Evolutionary conservation across 495 filamentous ascomycete genomes (phyloP).

Genomic region (Podospora pseudocomata): DNA sequence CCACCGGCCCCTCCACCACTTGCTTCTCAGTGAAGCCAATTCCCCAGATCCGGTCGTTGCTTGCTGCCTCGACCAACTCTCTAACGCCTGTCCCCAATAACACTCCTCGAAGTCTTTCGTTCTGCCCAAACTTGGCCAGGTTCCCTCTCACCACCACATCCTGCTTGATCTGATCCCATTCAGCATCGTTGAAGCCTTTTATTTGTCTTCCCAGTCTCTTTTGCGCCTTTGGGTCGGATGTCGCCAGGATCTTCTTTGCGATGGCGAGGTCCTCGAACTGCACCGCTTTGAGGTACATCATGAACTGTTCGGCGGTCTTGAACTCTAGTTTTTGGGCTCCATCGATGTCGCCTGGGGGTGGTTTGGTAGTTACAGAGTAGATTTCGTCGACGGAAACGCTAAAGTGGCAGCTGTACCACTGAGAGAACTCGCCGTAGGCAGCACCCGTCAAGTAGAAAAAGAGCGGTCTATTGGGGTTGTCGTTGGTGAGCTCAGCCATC

Average conservation of each 20-base stretch:
- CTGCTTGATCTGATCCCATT: constrained; percentile 32
- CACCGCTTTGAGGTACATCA: constrained; percentile 39
- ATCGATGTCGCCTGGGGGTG: not conserved
- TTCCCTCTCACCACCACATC: constrained; percentile 31
- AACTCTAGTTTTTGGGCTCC: constrained; percentile 27
- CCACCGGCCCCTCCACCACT: constrained; percentile 20
- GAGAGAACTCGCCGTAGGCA: constrained; percentile 31
- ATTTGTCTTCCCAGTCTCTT: constrained; percentile 30
- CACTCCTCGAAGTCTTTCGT: constrained; percentile 26
- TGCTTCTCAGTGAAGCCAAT: constrained; percentile 35
- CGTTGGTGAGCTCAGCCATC: not conserved
- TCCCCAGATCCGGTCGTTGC: constrained; percentile 34
- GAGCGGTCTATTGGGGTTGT: constrained; percentile 15
- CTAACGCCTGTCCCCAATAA: constrained; percentile 31
- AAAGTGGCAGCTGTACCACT: constrained; percentile 32
- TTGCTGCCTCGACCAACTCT: constrained; percentile 31
- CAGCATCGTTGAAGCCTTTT: constrained; percentile 24
- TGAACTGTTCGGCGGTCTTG: constrained; percentile 37
- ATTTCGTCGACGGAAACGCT: constrained; percentile 26
- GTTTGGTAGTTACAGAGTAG: constrained; percentile 23
- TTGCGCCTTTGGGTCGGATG: constrained; percentile 27
- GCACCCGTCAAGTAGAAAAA: constrained; percentile 32
- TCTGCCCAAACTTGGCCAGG: constrained; percentile 34
- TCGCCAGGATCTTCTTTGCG: constrained; percentile 24
- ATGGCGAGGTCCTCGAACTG: constrained; percentile 29